Conservation (phyloP, 352 stramenopile species). For the Pythium coloratum region DNA sequence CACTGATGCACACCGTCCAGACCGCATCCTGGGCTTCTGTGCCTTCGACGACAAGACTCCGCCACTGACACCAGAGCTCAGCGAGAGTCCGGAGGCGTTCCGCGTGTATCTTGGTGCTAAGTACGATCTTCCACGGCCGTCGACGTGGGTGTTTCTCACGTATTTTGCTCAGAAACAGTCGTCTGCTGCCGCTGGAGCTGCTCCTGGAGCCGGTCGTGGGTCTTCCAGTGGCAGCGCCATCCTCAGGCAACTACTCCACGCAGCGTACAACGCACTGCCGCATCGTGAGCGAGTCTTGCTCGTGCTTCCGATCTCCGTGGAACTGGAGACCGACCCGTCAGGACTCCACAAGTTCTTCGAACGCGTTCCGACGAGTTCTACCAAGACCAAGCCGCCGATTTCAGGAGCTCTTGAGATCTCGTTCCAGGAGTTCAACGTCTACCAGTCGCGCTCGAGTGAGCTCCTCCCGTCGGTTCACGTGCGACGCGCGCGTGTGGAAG, state of each 20-base stretch:
- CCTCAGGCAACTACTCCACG: constrained; percentile 57
- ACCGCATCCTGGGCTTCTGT: constrained; percentile 65
- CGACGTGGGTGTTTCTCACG: constrained; percentile 53
- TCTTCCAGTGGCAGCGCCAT: constrained; percentile 17
- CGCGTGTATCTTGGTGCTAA: constrained; percentile 46
- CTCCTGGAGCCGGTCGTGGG: not conserved
- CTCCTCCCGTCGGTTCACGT: constrained; percentile 55
- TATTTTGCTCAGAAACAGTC: constrained; percentile 59
- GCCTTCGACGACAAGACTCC: constrained; percentile 55
- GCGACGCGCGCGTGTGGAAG: constrained; percentile 70
- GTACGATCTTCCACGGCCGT: constrained; percentile 49
- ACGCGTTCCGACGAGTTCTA: constrained; percentile 1
- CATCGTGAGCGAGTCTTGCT: constrained; percentile 46
- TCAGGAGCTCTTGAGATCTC: constrained; percentile 20
- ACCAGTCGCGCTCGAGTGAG: constrained; percentile 37
- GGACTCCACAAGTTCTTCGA: constrained; percentile 63
- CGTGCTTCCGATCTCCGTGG: constrained; percentile 46
- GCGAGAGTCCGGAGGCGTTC: constrained; percentile 33
- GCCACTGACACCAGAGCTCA: constrained; percentile 40
- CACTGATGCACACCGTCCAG: constrained; percentile 43
- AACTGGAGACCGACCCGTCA: constrained; percentile 47
- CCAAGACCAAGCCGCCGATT: not conserved
- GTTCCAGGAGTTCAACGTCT: constrained; percentile 50
- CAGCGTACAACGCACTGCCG: constrained; percentile 44
- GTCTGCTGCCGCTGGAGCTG: constrained; percentile 18